Evolutionary conservation across 2,329 filamentous ascomycete genomes (phyloP), one percentile per base, ranked within the genome.

Genomic region (Diplodia corticola): DNA sequence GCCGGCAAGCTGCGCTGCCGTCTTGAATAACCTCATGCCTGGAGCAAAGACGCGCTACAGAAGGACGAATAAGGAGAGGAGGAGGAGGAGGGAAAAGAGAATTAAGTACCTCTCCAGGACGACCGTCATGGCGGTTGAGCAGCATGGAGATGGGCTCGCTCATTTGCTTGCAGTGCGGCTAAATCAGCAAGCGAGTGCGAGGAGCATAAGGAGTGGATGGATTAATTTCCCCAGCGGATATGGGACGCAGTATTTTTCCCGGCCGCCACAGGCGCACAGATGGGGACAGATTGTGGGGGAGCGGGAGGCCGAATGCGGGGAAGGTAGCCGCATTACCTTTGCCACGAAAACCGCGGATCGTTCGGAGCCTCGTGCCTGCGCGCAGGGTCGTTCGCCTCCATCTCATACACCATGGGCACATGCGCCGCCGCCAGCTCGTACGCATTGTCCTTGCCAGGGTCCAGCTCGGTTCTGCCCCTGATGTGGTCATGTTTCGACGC

Each of bases 181-280:
- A 63, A 63, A 63, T 53, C 26, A 13, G 17, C 4, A 2, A 37
- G 22, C 60, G 24, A 50, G n/a, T 15, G 49, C 24, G 30, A 40
- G 60, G 24, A 50, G n/a, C 9, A 35, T n/a, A 22, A 40, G 60
- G 57, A 63, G 46, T 63, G 60, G 60, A 63, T 63, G 60, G 60
- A 63, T 53, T 40, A 63, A 63, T 44, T 63, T 7, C 9, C 15
- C 17, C 44, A 46, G 44, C n/a, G 13, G 40, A 28, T 15, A 20
- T 33, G 17, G 28, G 17, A 10, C 26, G 30, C 55, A n/a, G 37
- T 22, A 46, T 15, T 28, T 46, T 9, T 20, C 9, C 24, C 13
- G 55, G 17, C 24, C 35, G 37, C 37, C 37, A 26, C 24, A 35
- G 12, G 9, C n/a, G 40, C 17, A 44, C 28, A 40, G 40, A 20